phyloP scores from a whole-genome alignment of 257 asterid genomes.

The Echites panduratus region DNA sequence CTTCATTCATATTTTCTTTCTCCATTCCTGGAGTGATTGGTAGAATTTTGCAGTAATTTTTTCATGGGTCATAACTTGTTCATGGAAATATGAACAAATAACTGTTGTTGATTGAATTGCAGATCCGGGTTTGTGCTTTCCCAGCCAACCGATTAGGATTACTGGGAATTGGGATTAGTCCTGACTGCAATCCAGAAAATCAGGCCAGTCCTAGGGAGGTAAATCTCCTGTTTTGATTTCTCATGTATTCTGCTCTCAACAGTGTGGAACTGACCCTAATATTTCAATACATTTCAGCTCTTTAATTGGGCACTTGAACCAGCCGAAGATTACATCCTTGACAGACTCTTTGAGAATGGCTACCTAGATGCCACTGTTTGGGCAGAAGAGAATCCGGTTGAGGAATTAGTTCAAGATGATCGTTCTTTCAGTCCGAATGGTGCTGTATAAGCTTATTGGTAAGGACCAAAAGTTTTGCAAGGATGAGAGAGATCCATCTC shows the following conservation, averaged over 20 bases:
- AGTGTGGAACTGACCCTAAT: not conserved
- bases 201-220: conserved; percentile 80
- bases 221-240: conserved; percentile 10
- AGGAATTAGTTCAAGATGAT: conserved; percentile 45
- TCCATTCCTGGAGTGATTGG: not conserved
- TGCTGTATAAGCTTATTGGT: not conserved
- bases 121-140: conserved; percentile 93
- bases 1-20: not conserved
- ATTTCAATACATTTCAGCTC: conserved; percentile 38
- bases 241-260: not conserved
- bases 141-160: conserved; percentile 70
- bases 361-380: conserved; percentile 76
- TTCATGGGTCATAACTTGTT: not conserved
- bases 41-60: not conserved
- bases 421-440: conserved; percentile 23
- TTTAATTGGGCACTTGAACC: conserved; percentile 99
- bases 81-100: not conserved
- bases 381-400: conserved; percentile 73
- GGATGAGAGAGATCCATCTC: not conserved
- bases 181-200: conserved; percentile 88
- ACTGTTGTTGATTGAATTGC: conserved; percentile 13
- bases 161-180: conserved; percentile 87
- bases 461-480: not conserved
- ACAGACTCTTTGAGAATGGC: conserved; percentile 72
- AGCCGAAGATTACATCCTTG: conserved; percentile 78